Evolutionary conservation across 2,329 filamentous ascomycete species (phyloP).

Genomic region (Trichophyton mentagrophytes): DNA sequence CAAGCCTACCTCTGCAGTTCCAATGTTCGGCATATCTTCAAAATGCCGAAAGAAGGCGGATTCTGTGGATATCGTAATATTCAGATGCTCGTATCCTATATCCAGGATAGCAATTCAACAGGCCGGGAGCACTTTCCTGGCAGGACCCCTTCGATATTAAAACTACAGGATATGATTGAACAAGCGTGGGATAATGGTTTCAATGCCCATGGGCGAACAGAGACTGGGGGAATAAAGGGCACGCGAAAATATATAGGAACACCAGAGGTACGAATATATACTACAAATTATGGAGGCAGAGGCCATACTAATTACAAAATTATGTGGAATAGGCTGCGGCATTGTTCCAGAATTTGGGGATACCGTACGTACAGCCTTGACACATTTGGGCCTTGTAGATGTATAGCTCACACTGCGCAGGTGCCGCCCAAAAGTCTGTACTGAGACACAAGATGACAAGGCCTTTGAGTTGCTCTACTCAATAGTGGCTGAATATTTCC

Average conservation of each 20-base stretch:
- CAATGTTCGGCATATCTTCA: conserved; percentile 64
- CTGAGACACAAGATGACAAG: conserved; percentile 32
- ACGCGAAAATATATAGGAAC: conserved; percentile 95
- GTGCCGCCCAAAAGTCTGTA: conserved; percentile 52
- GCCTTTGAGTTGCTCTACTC: conserved; percentile 48
- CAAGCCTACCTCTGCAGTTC: conserved; percentile 71
- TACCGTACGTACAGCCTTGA: conserved; percentile 40
- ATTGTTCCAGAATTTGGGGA: conserved; percentile 56
- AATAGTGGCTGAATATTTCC: conserved; percentile 63
- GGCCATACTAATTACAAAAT: background rate
- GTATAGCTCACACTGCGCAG: conserved; percentile 15
- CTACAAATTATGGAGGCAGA: background rate
- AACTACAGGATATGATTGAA: conserved; percentile 79
- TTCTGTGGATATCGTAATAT: conserved; percentile 96
- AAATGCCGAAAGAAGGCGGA: conserved; percentile 67
- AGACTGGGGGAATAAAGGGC: conserved; percentile 77
- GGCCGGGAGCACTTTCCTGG: conserved; percentile 50
- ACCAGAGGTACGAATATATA: conserved; percentile 51
- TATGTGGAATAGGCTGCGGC: conserved; percentile 53
- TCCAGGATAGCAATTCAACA: conserved; percentile 46
- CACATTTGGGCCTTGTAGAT: background rate
- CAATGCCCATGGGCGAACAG: conserved; percentile 57
- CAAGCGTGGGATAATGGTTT: conserved; percentile 76
- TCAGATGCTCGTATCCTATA: conserved; percentile 75
- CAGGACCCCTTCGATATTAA: conserved; percentile 60